Base-by-base conservation (phyloP, 306 rosid genomes). In the Castanopsis chinensis region DNA sequence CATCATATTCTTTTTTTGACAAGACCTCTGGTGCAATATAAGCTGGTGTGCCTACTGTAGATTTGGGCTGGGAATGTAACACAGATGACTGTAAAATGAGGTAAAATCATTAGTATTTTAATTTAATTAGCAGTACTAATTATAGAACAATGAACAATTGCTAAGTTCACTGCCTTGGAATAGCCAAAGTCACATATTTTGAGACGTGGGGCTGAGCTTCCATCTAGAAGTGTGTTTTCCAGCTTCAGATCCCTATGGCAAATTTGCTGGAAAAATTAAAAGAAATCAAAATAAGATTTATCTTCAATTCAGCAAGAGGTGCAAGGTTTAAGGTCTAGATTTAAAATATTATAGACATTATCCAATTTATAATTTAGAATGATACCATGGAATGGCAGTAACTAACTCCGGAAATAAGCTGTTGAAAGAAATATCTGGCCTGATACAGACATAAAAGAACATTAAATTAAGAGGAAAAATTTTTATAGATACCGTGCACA, bases 231-330 rank as follows among this genome's bases (percentile, higher is more conserved):
- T 60, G 99, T 93, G 90, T 96, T 96, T 85, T 96, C 99, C 71
- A 96, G 88, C 91, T 96, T 96, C 30, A 96, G 98, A 87, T 96
- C 99, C 82, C 99, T 93, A 72, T 96, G 99, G 79, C 99, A 96
- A 80, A 96, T 93, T 91, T 93, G 91, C 99, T 96, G 88, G 76
- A 80, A 69, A 67, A 23, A 49, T 61, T 37, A 18, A 57, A 58
- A 75, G 11, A 3, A 19, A 43, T 51, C 5, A 59, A 81, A 17
- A 60, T 83, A 63, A 69, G 35, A 2, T 61, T 32, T 58, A 51
- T 51, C 56, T 78, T 79, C 68, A 12, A 59, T 67, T 75, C 30
- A 58, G 55, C 59, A 67, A 32, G 64, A 83, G 58, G n/a, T 20
- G 49, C 30, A 45, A 5, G 28, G 72, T n/a, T n/a, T 35, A 32